Evolutionary conservation across 345 rosid genomes (phyloP), one percentile per base, ranked within the genome.

Genomic region (Cardamine chenopodiifolia): DNA sequence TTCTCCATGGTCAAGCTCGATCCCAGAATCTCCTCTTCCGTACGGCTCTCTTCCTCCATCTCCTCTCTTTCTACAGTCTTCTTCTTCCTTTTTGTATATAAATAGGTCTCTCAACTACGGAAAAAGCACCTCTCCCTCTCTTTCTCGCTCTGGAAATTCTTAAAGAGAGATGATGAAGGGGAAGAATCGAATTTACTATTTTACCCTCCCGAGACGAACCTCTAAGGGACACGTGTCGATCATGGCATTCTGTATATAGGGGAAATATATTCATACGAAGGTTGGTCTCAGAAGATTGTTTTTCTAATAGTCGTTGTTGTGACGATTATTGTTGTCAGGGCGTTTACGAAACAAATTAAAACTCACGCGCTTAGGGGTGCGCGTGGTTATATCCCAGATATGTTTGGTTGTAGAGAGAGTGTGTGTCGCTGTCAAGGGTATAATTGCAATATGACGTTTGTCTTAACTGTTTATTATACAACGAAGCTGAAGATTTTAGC

Each of bases 1-100:
- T 85, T 93, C 94, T 93, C 98, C 98, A 93, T 88, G 73, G 98
- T 93, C 83, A 91, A 87, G 79, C 89, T 91, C 79, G 97, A 90
- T 71, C 96, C 96, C 71, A 85, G 37, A 68, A 86, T 89, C 85
- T 88, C 92, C 72, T 85, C 84, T 53, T 82, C 68, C 57, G 68
- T 87, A 37, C 73, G 81, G 45, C 18, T 71, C 68, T 73, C 88
- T 35, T 81, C 90, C 78, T 82, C 87, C 87, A 81, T 86, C 66
- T 44, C 49, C 47, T 71, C 65, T 70, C 55, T 22, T 19, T 11
- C 19, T 18, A 59, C 68, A 70, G 60, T 73, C 70, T 34, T 70
- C 64, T 68, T 74, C 73, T 49, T 58, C 73, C 28, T 31, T 52
- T 19, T 7, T 10, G 69, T 9, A 11, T 56, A 35, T 39, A 37